Evolutionary conservation across 2,329 filamentous ascomycete species (phyloP), one percentile per base, ranked within the genome.

Genomic region (Alternaria tenuissima): DNA sequence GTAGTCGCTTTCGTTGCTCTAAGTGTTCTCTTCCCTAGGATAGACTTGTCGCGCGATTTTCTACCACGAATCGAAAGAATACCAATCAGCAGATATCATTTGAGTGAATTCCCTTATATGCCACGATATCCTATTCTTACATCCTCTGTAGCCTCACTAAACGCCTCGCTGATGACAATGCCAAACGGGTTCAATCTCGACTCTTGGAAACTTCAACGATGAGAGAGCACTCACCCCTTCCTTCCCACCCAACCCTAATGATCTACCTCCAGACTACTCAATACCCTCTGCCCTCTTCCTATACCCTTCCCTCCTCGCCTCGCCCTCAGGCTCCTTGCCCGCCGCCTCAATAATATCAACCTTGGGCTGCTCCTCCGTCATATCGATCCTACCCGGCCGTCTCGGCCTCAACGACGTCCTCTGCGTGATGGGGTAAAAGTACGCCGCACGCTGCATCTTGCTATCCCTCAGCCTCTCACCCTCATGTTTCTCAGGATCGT

Each of bases 381-480:
- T 60, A 67, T 82, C 65, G 69, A 79, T 46, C 67, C 79, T 64
- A 72, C 67, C 72, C 2, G 69, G 86, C 30, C 83, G 69, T 66
- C 81, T 78, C 5, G 81, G 79, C 46, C 81, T 71, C 48, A 89
- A 79, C 22, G 81, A 81, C n/a, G 84, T 84, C 70, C 85, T 84
- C 69, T 85, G 83, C 20, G 84, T 75, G 55, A 89, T 84, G 0
- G 87, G 86, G 62, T 89, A 89, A 72, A 87, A 87, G 73, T 88
- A 89, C 14, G 87, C 87, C 1, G 81, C 87, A 69, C 84, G 85
- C 61, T 78, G 77, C 61, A 82, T 63, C 58, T 70, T 72, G 4
- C 56, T 77, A 47, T 64, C 56, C 16, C 76, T 55, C 47, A 77
- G 43, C 52, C 80, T 79, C 59, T 78, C 81, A 20, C 66, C 66